phyloP scores from a whole-genome alignment of 805 yeast species.

The Pichia membranifaciens region DNA sequence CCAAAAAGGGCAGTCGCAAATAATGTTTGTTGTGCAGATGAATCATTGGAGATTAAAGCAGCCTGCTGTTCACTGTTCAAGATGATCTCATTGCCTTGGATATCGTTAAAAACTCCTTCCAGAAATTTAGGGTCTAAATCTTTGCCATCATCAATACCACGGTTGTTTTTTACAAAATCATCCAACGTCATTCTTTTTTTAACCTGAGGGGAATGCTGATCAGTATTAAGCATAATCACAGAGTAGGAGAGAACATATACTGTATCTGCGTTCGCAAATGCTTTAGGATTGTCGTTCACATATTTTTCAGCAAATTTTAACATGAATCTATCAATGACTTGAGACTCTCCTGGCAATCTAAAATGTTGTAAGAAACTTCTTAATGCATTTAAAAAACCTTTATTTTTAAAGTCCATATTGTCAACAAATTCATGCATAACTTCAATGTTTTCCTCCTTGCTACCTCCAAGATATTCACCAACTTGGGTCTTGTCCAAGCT shows the following conservation, averaged over 20 bases:
- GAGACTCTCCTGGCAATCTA: conserved; percentile 97
- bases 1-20: conserved; percentile 52
- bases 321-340: conserved; percentile 95
- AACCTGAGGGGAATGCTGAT: conserved; percentile 83
- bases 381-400: conserved; percentile 78
- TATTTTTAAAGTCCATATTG: conserved; percentile 64
- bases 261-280: conserved; percentile 87
- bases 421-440: conserved; percentile 94
- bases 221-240: conserved; percentile 89
- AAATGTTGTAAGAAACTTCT: conserved; percentile 80
- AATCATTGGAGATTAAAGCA: conserved; percentile 68
- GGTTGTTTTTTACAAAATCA: conserved; percentile 79
- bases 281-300: conserved; percentile 79
- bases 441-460: conserved; percentile 66
- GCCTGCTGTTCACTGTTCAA: conserved; percentile 91
- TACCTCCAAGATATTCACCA: conserved; percentile 93
- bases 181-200: conserved; percentile 83
- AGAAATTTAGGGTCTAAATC: conserved; percentile 74
- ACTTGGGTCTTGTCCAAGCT: conserved; percentile 76
- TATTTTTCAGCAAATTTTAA: conserved; percentile 93
- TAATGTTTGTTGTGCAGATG: conserved; percentile 28
- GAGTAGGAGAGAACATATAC: conserved; percentile 92
- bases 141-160: conserved; percentile 88
- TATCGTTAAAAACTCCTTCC: conserved; percentile 67
- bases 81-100: conserved; percentile 78